Base-by-base conservation (phyloP, 345 rosid species). In the Eucalyptus pauciflora region DNA sequence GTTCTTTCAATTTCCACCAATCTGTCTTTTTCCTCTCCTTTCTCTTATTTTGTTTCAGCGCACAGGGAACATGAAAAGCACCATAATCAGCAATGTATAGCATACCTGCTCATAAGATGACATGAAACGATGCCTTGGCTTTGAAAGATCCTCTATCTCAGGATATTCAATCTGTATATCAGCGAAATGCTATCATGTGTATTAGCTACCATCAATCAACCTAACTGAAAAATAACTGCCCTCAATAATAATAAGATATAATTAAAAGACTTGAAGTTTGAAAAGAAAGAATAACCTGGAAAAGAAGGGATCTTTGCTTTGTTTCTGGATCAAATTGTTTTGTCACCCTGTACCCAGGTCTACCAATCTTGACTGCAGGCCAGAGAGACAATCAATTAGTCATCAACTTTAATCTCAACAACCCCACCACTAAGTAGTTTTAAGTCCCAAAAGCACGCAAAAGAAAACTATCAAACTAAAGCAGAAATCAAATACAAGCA, bases 331-430 rank as follows among this genome's bases (percentile, higher is more conserved):
- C 99, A 81, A 92, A 98, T 90, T 98, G 99, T 92, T 96, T 98
- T 8, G 99, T 98, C 89, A 97, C 99, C 17, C 99, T 92, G 87
- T 97, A 97, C 51, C 99, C 99, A 87, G 99, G 99, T 90, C 99
- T 94, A 52, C 99, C 99, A 89, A 98, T 98, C 93, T 98, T 98
- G 87, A 97, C 99, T 96, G 94, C 94, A 93, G 22, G 13, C 49
- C 51, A 67, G 48, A 81, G 81, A 86, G 81, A 69, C 49, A 71
- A 14, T 45, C 25, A 89, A 49, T 49, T 31, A 13, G 9, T 37
- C 24, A 45, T 69, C 10, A 50, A 50, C 24, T 22, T 83, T 20
- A 85, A 45, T 41, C 33, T 87, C 5, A 3, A 58, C 41, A 58
- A 24, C 20, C 76, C 46, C 46, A 37, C 83, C 7, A 71, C 1